A percentile compares a stretch with the other conserved stretches of the same genome.
These are phyloP conservation scores for Candida tibetensis DNA, from an alignment of 805 yeast genomes.

Conservation along the genomic window DNA sequence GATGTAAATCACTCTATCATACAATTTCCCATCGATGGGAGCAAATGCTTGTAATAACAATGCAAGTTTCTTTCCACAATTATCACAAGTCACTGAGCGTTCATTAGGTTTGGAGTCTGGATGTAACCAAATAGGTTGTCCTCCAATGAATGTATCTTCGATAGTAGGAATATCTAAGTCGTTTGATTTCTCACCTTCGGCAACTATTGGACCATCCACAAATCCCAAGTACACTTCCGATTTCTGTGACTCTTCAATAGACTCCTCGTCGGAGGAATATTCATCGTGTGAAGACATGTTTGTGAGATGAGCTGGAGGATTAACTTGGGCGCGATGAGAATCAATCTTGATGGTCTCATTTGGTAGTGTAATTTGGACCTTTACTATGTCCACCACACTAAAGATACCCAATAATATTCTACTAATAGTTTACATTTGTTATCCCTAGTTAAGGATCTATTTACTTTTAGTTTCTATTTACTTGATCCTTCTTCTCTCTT, in stretches of 20 bases:
- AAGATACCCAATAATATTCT: no score
- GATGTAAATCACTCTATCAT: conserved; percentile 79
- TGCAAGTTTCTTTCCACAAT: conserved; percentile 62
- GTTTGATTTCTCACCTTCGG: conserved; percentile 39
- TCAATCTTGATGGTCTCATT: neutral
- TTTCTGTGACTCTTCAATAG: conserved; percentile 24
- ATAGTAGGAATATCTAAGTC: conserved; percentile 31
- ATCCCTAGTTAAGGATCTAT: no score
- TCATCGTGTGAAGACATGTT: conserved; percentile 43
- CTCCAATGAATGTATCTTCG: conserved; percentile 83
- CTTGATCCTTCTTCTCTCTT: neutral
- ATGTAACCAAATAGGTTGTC: conserved; percentile 64
- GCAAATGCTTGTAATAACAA: conserved; percentile 77
- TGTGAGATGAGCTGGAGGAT: neutral
- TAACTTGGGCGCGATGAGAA: neutral
- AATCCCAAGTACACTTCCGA: conserved; percentile 56
- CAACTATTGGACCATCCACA: conserved; percentile 55
- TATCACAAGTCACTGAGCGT: conserved; percentile 56
- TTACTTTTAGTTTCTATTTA: no score
- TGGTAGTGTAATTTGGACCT: no score
- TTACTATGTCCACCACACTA: no score
- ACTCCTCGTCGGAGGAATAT: conserved; percentile 55
- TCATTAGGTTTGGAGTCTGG: conserved; percentile 54
- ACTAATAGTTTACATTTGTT: no score
- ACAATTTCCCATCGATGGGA: conserved; percentile 66